Evolutionary conservation across 192 early-diverging fungal species (phyloP).

Genomic region (Tieghemiomyces parasiticus): DNA sequence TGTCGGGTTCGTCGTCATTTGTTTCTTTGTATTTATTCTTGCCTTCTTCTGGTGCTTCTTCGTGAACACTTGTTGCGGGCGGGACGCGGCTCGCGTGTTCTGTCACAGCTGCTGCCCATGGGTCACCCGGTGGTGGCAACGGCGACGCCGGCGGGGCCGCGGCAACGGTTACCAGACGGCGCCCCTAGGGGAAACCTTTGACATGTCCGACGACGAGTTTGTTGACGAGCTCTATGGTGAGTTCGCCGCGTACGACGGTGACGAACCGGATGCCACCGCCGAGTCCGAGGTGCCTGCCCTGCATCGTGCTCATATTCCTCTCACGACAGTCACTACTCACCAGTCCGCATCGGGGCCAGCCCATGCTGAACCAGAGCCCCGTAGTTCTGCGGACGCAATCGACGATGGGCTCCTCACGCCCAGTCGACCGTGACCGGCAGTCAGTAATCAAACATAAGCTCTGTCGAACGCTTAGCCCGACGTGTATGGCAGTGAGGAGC

Average conservation of each 20-base stretch:
- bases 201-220: not conserved
- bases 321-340: no score
- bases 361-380: no score
- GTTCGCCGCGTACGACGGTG: not conserved
- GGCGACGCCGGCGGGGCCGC: constrained; percentile 1
- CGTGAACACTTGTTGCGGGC: constrained; percentile 24
- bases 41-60: constrained; percentile 32
- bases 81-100: constrained; percentile 13
- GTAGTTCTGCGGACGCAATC: no score
- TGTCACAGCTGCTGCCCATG: constrained; percentile 19
- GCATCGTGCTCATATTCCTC: no score
- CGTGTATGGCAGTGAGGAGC: no score
- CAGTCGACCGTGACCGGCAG: no score
- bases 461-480: no score
- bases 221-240: not conserved
- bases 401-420: no score
- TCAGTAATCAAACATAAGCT: no score
- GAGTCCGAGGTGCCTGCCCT: not conserved
- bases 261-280: not conserved
- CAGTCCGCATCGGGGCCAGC: no score
- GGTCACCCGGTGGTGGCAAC: constrained; percentile 16
- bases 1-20: constrained; percentile 20
- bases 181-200: constrained; percentile 13
- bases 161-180: constrained; percentile 11
- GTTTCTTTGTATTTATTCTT: constrained; percentile 20